phyloP scores from a whole-genome alignment of 2,329 filamentous ascomycete species.

The Venturia asperata region DNA sequence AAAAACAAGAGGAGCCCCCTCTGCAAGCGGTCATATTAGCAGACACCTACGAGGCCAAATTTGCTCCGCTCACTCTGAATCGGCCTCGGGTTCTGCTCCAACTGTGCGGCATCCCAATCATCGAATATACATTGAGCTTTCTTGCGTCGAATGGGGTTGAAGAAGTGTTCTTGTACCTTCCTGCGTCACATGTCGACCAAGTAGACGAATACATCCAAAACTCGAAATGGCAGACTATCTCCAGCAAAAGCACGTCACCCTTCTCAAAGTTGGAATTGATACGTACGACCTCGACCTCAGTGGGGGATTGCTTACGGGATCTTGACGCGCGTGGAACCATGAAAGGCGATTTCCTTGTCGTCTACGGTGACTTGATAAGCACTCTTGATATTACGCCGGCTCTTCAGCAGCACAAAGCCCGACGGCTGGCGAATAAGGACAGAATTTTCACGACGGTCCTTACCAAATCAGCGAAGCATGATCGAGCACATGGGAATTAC shows the following conservation, averaged over 20 bases:
- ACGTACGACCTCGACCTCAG: constrained; percentile 76
- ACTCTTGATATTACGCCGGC: constrained; percentile 48
- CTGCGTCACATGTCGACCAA: constrained; percentile 47
- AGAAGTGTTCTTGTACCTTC: constrained; percentile 87
- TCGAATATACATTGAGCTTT: constrained; percentile 97
- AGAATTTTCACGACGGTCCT: constrained; percentile 97
- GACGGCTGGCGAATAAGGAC: constrained; percentile 77
- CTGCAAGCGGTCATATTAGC: constrained; percentile 54
- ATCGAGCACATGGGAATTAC: constrained; percentile 70
- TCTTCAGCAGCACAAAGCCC: constrained; percentile 69
- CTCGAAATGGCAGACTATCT: constrained; percentile 61
- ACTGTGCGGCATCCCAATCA: constrained; percentile 85
- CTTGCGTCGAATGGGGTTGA: constrained; percentile 92
- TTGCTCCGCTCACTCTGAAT: constrained; percentile 71
- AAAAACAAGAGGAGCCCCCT: constrained; percentile 39
- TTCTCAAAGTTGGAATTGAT: constrained; percentile 80
- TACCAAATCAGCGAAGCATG: constrained; percentile 63
- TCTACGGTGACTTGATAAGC: constrained; percentile 17
- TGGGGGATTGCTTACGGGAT: constrained; percentile 91
- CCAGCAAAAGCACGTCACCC: constrained; percentile 54
- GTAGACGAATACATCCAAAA: constrained; percentile 30
- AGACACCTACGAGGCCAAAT: constrained; percentile 90
- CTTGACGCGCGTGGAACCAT: constrained; percentile 81
- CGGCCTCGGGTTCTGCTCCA: constrained; percentile 72
- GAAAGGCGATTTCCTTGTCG: constrained; percentile 71